A percentile compares a stretch with the other conserved stretches of the same genome.
Conservation (phyloP, 2,329 filamentous ascomycete species). For the Dactylellina haptotyla region DNA sequence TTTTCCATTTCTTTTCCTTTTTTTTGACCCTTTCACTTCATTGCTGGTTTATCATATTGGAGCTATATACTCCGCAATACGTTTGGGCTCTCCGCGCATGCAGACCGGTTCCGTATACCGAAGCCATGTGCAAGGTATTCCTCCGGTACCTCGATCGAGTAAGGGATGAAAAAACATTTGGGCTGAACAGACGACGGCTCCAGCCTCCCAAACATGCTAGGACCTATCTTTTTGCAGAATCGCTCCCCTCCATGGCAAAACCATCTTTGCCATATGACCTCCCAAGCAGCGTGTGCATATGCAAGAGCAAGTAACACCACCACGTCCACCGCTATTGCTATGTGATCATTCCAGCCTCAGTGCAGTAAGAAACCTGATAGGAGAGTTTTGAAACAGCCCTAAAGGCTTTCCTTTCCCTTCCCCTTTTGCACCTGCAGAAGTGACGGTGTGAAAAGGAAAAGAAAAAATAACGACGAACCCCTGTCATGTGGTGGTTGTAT, state of each 20-base stretch:
- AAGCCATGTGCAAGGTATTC: background rate
- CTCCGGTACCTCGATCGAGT: background rate
- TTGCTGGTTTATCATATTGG: no score
- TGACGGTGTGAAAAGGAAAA: background rate
- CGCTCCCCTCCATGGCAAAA: background rate
- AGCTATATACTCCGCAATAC: no score
- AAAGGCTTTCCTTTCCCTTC: background rate
- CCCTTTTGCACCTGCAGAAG: background rate
- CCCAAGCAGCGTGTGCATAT: no score
- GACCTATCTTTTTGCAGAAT: background rate
- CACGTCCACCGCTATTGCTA: no score
- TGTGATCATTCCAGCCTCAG: no score
- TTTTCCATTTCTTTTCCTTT: background rate
- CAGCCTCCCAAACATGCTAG: background rate
- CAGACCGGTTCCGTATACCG: background rate
- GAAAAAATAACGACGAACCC: background rate
- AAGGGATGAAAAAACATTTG: background rate
- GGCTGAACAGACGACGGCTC: background rate
- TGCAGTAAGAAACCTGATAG: no score
- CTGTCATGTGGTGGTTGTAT: background rate
- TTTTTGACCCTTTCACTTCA: no score
- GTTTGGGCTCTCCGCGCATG: background rate
- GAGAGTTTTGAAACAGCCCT: constrained; percentile 9
- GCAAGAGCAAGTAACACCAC: no score
- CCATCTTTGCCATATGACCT: no score